Evolutionary conservation across 225 moss, liverwort and hornwort genomes (phyloP), one percentile per base, ranked within the genome.

Genomic region (Bryoerythrophyllum caledonicum): DNA sequence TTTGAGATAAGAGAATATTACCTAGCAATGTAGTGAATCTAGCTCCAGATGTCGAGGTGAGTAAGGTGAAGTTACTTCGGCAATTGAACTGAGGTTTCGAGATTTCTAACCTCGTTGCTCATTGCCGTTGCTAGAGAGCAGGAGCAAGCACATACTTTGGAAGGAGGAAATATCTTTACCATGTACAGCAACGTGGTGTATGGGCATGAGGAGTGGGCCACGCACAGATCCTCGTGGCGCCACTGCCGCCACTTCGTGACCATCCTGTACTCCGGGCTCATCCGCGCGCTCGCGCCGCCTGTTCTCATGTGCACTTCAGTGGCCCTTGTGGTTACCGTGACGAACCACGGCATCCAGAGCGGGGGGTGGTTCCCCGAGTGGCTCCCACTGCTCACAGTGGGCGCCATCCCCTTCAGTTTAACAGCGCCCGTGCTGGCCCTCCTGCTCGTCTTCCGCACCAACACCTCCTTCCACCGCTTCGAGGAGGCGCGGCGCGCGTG

Each of bases 371-470:
- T 15, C 87, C 44, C 91, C 13, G 72, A 68, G 41, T 83, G 76
- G 57, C 72, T 84, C n/a, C 88, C 85, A 32, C 30, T 90, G 14
- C 74, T 88, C 60, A 84, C 88, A 51, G 74, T 76, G 19, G 80
- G 86, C 17, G 71, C 92, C 44, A 58, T 87, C 63, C 90, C 92
- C 2, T 90, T 85, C 68, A 82, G 78, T 27, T 86, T 92, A 62
- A 90, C 90, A 8, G 88, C 90, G 53, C 88, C 92, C 27, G 90
- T 88, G 24, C 79, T 92, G 55, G 88, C 90, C 34, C 81, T 92
- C 20, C 88, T 92, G 41, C 80, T 92, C 53, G 90, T 92, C 21
- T 92, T 92, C 48, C 90, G 92, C 32, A 92, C 92, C 13, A 85
- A 90, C 73, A 70, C 92, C 53, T 92, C 92, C 15, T 92, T 88